phyloP scores from a whole-genome alignment of 148 eudicot genomes.

The Oxyria digyna region DNA sequence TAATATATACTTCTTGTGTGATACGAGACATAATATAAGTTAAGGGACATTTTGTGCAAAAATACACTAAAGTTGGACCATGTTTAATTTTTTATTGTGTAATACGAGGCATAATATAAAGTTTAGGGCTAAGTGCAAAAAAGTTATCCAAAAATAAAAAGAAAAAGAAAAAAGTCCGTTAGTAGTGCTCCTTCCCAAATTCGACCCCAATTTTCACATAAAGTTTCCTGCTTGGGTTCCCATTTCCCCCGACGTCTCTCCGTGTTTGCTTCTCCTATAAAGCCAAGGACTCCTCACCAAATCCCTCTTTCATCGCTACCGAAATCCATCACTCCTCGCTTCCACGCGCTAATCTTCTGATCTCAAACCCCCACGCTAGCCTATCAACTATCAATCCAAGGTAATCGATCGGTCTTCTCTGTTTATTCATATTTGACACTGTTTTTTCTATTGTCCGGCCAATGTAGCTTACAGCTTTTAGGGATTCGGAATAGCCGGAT shows the following conservation, averaged over 20 bases:
- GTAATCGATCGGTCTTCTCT: conserved; percentile 4
- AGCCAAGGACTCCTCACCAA: not conserved
- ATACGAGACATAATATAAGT: no score
- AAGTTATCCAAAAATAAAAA: not conserved
- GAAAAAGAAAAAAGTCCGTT: not conserved
- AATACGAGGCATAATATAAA: no score
- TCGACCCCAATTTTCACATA: not conserved
- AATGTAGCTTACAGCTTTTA: conserved; percentile 1
- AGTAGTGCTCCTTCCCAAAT: not conserved
- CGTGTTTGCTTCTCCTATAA: conserved; percentile 1
- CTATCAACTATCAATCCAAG: not conserved
- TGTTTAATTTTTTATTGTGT: no score
- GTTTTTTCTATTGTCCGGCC: not conserved
- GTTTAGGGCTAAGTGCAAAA: no score
- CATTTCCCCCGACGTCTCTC: not conserved
- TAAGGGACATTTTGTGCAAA: no score
- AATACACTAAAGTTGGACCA: no score
- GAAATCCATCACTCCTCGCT: not conserved
- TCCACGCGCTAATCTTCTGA: not conserved
- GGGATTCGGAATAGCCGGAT: not conserved
- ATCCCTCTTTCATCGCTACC: conserved; percentile 1
- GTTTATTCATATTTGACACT: not conserved
- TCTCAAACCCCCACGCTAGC: not conserved
- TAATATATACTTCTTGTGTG: no score
- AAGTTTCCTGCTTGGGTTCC: not conserved